These are phyloP conservation scores for Pleurotus salmoneostramineus DNA, from an alignment of 768 basidiomycete genomes.

Conservation along the genomic window DNA sequence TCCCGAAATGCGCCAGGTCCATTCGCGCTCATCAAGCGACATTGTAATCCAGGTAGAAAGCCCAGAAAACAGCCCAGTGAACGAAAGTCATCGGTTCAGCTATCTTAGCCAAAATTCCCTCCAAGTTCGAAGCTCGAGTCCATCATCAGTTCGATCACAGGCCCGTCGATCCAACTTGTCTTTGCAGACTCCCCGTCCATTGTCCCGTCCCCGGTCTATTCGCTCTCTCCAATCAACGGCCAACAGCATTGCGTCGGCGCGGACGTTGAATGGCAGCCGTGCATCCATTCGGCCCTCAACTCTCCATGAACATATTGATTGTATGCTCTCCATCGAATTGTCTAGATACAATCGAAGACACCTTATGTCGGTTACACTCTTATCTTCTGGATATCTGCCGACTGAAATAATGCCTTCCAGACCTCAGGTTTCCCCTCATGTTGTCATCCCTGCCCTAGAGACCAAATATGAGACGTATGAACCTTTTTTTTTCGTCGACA, in stretches of 20 bases:
- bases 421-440: not conserved
- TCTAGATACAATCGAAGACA: not conserved
- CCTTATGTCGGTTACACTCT: too few relatives aligned
- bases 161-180: not conserved
- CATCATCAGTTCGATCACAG: not conserved
- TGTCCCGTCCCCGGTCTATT: not conserved
- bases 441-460: not conserved
- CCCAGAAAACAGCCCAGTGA: not conserved
- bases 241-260: not conserved
- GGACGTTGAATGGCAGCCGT: not conserved
- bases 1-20: not conserved
- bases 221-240: not conserved
- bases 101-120: not conserved
- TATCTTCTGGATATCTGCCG: too few relatives aligned
- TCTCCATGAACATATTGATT: constrained; percentile 1
- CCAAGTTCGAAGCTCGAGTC: not conserved
- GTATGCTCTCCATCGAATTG: not conserved
- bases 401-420: too few relatives aligned
- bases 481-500: too few relatives aligned
- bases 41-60: not conserved
- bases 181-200: not conserved
- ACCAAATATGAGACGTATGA: not conserved
- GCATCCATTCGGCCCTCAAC: not conserved
- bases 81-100: not conserved
- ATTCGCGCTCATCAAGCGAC: not conserved